Base-by-base conservation (phyloP, 2,329 filamentous ascomycete species). In the Pseudocercospora eumusae region DNA sequence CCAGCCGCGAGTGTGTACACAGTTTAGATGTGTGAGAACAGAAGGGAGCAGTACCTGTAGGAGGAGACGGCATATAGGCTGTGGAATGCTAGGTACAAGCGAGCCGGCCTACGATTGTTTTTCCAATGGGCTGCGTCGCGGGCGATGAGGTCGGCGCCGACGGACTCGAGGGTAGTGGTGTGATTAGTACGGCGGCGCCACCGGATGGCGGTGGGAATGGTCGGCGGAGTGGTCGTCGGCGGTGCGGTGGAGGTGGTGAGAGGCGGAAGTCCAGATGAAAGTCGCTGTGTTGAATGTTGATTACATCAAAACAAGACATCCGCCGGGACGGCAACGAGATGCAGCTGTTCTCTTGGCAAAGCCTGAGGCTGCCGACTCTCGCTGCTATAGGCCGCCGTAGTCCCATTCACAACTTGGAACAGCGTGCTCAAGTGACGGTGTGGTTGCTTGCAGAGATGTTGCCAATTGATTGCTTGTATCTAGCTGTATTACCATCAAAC, bases 11-110 rank as follows among this genome's bases (percentile, higher is more conserved):
- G 6, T n/a, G 8, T n/a, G 9, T 27, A 1, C 25, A 11, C 50
- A 36, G 25, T n/a, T 5, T 8, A 18, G 15, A 8, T 31, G 47
- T 44, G 21, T 23, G 40, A 31, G 23, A 25, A 21, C 18, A 28
- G 3, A 11, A 15, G 56, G 50, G n/a, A 42, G 36, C 25, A 27
- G 25, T 59, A 62, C 60, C 60, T 59, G 20, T 52, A 21, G 40
- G 42, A 28, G 20, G 18, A 23, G 36, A 23, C 50, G 33, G 47
- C 57, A 59, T 59, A 53, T 45, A 59, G 57, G 45, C 49, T 59
- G 25, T 44, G 57, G 57, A 59, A 59, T 53, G 57, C 57, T 59
- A 36, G 33, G 33, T 36, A 36, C 45, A 20, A 53, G 13, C 57
- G 15, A 59, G 23, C 18, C n/a, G 33, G 36, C 4, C 23, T 53